Conservation (phyloP, 768 basidiomycete species). For the Podaxis pistillaris region DNA sequence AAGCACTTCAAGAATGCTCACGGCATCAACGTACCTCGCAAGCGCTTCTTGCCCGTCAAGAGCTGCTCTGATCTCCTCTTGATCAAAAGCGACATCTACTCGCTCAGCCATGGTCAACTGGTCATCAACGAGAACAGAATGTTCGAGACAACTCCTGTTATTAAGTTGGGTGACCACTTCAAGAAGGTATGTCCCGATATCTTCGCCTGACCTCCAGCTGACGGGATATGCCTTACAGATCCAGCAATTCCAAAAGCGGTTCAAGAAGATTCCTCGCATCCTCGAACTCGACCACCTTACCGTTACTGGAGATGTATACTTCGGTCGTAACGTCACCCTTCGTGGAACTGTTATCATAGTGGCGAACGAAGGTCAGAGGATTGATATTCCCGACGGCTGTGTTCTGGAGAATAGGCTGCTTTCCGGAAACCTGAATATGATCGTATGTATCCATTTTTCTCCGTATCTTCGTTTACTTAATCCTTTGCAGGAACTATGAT, state of each 20-base stretch:
- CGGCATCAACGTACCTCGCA: constrained; percentile 93
- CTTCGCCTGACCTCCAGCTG: neutral
- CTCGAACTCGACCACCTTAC: constrained; percentile 93
- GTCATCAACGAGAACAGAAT: constrained; percentile 80
- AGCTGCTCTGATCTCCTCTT: constrained; percentile 85
- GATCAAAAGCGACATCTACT: constrained; percentile 93
- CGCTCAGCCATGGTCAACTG: constrained; percentile 83
- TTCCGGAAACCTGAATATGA: constrained; percentile 85
- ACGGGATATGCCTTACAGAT: constrained; percentile 40
- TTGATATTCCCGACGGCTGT: constrained; percentile 82
- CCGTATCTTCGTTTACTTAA: neutral
- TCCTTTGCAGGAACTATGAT: constrained; percentile 30
- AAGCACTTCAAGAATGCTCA: constrained; percentile 92
- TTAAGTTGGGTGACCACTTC: constrained; percentile 96
- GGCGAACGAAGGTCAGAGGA: constrained; percentile 79
- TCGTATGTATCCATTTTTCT: constrained; percentile 35
- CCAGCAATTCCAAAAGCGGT: constrained; percentile 88
- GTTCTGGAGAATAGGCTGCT: constrained; percentile 77
- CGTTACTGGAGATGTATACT: constrained; percentile 88
- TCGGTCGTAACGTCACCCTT: constrained; percentile 83
- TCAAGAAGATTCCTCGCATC: constrained; percentile 92
- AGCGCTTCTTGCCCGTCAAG: constrained; percentile 91
- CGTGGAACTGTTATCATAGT: constrained; percentile 90
- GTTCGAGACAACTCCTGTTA: constrained; percentile 89
- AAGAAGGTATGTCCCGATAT: constrained; percentile 65